phyloP scores from a whole-genome alignment of 257 asterid genomes.

The Solanum paucissectum region DNA sequence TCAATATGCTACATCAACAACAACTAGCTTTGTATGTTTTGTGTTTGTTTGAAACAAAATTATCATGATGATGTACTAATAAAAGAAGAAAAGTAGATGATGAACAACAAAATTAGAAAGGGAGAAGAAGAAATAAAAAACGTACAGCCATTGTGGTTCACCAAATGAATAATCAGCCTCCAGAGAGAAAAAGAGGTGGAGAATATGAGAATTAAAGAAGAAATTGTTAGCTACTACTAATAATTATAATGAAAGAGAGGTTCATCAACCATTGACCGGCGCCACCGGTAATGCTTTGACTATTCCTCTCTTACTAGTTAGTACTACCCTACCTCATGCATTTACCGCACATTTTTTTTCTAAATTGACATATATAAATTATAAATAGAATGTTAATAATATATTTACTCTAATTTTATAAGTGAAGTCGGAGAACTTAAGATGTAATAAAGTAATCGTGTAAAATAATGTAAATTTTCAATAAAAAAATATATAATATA shows the following conservation, averaged over 20 bases:
- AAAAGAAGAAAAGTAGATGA: background rate
- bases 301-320: background rate
- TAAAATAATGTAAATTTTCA: no score
- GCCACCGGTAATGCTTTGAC: slow-evolving; percentile 19
- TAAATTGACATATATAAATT: no score
- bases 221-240: background rate
- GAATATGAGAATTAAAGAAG: background rate
- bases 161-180: background rate
- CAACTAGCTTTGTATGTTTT: background rate
- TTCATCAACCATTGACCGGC: slow-evolving; percentile 19
- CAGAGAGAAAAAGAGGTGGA: background rate
- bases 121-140: background rate
- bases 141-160: slow-evolving; percentile 37
- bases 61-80: background rate
- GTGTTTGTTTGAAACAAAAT: background rate
- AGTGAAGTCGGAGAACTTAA: background rate
- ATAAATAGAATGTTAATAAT: no score
- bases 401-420: no score
- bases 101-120: background rate
- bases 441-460: no score
- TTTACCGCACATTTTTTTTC: background rate
- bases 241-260: background rate
- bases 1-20: background rate
- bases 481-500: no score
- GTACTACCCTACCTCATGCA: background rate